Percentiles rank a stretch among this genome's conserved stretches.
These are phyloP conservation scores for Metarhizium robertsii DNA, from an alignment of 2,329 filamentous ascomycete species.

Conservation along the genomic window DNA sequence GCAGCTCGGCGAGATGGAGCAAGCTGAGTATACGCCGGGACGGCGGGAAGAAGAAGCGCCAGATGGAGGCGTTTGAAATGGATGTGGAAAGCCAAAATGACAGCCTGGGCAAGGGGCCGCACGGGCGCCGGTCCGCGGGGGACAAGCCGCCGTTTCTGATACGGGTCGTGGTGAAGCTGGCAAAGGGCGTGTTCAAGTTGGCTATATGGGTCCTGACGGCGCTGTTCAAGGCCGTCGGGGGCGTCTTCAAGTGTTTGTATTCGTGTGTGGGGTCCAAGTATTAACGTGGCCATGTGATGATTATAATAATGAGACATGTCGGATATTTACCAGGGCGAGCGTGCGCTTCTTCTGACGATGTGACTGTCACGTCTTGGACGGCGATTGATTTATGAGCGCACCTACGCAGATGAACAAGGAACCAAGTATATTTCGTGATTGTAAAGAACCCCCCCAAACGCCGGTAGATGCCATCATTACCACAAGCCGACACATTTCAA, in stretches of 20 bases:
- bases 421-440: conserved; percentile 7
- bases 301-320: conserved; percentile 1
- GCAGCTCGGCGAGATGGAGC: conserved; percentile 14
- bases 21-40: conserved; percentile 21
- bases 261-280: conserved; percentile 39
- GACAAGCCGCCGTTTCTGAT: conserved; percentile 42
- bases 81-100: conserved; percentile 55
- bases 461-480: neutral
- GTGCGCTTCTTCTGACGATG: neutral
- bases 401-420: neutral
- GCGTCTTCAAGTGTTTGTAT: conserved; percentile 40
- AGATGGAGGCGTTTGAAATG: conserved; percentile 48
- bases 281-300: conserved; percentile 11
- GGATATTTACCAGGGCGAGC: neutral
- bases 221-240: conserved; percentile 41
- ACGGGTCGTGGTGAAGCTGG: conserved; percentile 39
- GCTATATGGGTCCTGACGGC: conserved; percentile 50
- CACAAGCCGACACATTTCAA: neutral
- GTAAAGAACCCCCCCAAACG: conserved; percentile 1
- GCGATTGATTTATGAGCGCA: neutral
- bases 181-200: conserved; percentile 46
- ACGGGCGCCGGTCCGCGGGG: conserved; percentile 28
- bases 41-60: conserved; percentile 24
- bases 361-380: neutral
- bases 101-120: conserved; percentile 26